Conservation (phyloP, 1,284 basidiomycete genomes). For the Microbotryum violaceum region DNA sequence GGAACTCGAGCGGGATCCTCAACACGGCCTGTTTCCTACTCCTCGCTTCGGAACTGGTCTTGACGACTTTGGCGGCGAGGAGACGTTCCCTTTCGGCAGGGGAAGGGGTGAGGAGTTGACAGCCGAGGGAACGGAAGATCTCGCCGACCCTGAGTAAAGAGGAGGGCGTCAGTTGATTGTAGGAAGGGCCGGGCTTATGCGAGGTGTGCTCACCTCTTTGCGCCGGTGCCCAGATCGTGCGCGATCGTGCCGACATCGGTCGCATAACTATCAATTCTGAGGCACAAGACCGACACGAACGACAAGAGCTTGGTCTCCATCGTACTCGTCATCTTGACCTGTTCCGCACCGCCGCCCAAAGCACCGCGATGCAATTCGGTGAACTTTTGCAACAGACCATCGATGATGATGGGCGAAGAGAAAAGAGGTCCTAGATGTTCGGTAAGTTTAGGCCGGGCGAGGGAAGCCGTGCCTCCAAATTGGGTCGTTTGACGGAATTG, state of each 20-base stretch:
- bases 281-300: slow-evolving; percentile 68
- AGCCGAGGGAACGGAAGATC: slow-evolving; percentile 51
- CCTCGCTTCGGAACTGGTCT: slow-evolving; percentile 18
- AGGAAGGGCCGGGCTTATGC: not conserved
- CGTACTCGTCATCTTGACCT: slow-evolving; percentile 59
- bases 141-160: slow-evolving; percentile 26
- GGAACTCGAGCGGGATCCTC: slow-evolving; percentile 67
- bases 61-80: slow-evolving; percentile 13
- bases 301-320: slow-evolving; percentile 63
- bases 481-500: slow-evolving; percentile 52
- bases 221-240: slow-evolving; percentile 59
- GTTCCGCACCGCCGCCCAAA: slow-evolving; percentile 38
- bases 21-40: slow-evolving; percentile 60
- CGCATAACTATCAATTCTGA: slow-evolving; percentile 66
- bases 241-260: slow-evolving; percentile 61
- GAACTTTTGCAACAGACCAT: slow-evolving; percentile 69
- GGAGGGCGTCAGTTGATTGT: not conserved
- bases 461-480: slow-evolving; percentile 11
- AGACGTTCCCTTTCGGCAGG: slow-evolving; percentile 47
- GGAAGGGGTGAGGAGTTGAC: slow-evolving; percentile 56
- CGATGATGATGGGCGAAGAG: slow-evolving; percentile 49
- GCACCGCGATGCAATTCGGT: slow-evolving; percentile 51
- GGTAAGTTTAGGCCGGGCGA: slow-evolving; percentile 44
- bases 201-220: slow-evolving; percentile 50
- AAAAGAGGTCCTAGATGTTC: slow-evolving; percentile 31